Conservation (phyloP, 2,329 filamentous ascomycete genomes). For the Fusarium sambucinum region DNA sequence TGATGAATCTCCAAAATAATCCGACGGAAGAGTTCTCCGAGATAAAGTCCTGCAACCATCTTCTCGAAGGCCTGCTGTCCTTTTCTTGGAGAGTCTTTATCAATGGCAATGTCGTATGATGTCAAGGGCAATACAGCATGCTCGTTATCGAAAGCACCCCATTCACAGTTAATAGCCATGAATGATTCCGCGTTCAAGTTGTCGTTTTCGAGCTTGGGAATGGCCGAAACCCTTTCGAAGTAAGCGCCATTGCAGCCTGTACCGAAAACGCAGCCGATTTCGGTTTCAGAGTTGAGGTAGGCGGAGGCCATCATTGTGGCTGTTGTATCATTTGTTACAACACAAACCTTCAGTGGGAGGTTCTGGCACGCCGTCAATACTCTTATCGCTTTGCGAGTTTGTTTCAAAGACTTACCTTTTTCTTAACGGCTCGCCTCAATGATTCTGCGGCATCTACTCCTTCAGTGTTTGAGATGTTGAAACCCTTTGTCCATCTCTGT, state of each 20-base stretch:
- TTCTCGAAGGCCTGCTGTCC: constrained; percentile 97
- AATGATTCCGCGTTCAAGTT: constrained; percentile 80
- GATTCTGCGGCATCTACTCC: constrained; percentile 89
- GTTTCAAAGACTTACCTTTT: constrained; percentile 52
- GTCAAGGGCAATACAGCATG: constrained; percentile 87
- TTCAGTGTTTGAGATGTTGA: constrained; percentile 92
- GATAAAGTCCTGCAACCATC: constrained; percentile 94
- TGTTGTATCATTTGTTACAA: constrained; percentile 97
- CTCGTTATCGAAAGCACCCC: constrained; percentile 96
- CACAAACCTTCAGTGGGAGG: constrained; percentile 90
- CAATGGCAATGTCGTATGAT: constrained; percentile 87
- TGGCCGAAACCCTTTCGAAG: constrained; percentile 90
- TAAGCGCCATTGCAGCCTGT: constrained; percentile 99
- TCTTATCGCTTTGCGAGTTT: not conserved
- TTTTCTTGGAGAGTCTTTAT: constrained; percentile 91
- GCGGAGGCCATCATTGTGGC: constrained; percentile 96
- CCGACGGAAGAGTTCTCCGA: constrained; percentile 93
- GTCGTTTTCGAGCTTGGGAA: constrained; percentile 92
- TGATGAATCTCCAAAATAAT: constrained; percentile 84
- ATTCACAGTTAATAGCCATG: constrained; percentile 98
- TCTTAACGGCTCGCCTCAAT: constrained; percentile 80
- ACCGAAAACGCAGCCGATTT: constrained; percentile 97
- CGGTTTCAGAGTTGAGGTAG: constrained; percentile 92
- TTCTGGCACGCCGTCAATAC: constrained; percentile 62
- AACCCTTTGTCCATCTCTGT: constrained; percentile 97